Percentiles rank a stretch among this genome's conserved stretches.
Conservation (phyloP, 805 yeast genomes). For the Monosporozyma yasuniensis region DNA sequence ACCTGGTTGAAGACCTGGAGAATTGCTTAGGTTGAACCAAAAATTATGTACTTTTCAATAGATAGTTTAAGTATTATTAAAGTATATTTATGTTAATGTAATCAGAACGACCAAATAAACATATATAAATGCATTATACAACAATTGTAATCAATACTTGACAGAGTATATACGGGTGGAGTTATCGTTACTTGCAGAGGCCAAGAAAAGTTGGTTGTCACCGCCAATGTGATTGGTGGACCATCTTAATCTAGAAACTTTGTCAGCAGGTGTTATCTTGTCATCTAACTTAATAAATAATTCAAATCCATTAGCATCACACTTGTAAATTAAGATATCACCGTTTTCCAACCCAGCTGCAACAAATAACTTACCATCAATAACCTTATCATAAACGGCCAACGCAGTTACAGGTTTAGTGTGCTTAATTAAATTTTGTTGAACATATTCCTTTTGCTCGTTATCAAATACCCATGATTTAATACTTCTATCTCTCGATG, state of each 20-base stretch:
- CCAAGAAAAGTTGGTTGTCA: slow-evolving; percentile 38
- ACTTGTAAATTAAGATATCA: slow-evolving; percentile 37
- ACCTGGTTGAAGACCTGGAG: slow-evolving; percentile 53
- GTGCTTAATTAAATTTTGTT: slow-evolving; percentile 37
- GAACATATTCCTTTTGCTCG: slow-evolving; percentile 31
- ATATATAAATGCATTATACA: background rate
- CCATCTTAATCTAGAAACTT: slow-evolving; percentile 57
- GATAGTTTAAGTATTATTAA: background rate
- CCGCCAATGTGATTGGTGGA: slow-evolving; percentile 26
- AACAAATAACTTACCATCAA: slow-evolving; percentile 32
- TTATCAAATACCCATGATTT: slow-evolving; percentile 56
- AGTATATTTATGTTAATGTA: background rate
- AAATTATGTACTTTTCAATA: background rate
- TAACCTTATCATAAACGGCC: slow-evolving; percentile 34
- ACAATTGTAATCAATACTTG: background rate
- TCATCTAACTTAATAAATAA: slow-evolving; percentile 31
- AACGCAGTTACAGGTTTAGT: slow-evolving; percentile 59
- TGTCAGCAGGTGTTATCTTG: slow-evolving; percentile 47
- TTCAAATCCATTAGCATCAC: slow-evolving; percentile 26
- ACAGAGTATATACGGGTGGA: slow-evolving; percentile 39
- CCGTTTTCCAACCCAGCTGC: slow-evolving; percentile 73
- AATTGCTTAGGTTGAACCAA: slow-evolving; percentile 21
- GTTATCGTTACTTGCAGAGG: slow-evolving; percentile 51
- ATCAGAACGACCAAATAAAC: background rate
- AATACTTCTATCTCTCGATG: slow-evolving; percentile 74